Percentiles rank a stretch among this genome's conserved stretches.
phyloP scores from a whole-genome alignment of 495 filamentous ascomycete genomes.

The Cenococcum geophilum region DNA sequence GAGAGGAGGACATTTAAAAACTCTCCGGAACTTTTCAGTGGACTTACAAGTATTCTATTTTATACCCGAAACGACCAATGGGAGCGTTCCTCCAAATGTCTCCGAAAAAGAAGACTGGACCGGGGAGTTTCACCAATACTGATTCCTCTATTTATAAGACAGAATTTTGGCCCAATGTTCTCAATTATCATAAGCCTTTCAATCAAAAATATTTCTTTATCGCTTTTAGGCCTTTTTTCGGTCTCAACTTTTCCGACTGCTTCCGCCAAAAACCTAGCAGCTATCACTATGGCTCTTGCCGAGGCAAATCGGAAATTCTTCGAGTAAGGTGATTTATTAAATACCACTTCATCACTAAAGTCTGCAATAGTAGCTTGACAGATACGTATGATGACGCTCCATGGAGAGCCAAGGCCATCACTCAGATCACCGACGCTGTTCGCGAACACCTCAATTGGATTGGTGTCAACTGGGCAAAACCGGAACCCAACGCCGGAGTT shows the following conservation, averaged over 20 bases:
- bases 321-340: constrained; percentile 39
- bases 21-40: neutral
- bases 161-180: too few relatives aligned
- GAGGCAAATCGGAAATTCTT: constrained; percentile 52
- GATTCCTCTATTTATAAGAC: neutral
- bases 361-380: constrained; percentile 41
- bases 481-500: constrained; percentile 30
- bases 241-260: neutral
- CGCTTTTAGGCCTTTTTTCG: too few relatives aligned
- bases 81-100: constrained; percentile 1
- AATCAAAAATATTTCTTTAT: too few relatives aligned
- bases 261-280: too few relatives aligned
- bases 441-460: constrained; percentile 54
- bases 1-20: neutral
- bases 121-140: constrained; percentile 4
- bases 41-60: too few relatives aligned
- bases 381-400: constrained; percentile 42
- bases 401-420: constrained; percentile 39
- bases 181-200: neutral
- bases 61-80: neutral
- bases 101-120: neutral
- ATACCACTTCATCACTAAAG: constrained; percentile 15
- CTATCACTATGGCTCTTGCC: constrained; percentile 33
- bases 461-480: constrained; percentile 50
- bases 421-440: constrained; percentile 43